phyloP scores from a whole-genome alignment of 2,329 filamentous ascomycete species.

The Diaporthe australafricana region DNA sequence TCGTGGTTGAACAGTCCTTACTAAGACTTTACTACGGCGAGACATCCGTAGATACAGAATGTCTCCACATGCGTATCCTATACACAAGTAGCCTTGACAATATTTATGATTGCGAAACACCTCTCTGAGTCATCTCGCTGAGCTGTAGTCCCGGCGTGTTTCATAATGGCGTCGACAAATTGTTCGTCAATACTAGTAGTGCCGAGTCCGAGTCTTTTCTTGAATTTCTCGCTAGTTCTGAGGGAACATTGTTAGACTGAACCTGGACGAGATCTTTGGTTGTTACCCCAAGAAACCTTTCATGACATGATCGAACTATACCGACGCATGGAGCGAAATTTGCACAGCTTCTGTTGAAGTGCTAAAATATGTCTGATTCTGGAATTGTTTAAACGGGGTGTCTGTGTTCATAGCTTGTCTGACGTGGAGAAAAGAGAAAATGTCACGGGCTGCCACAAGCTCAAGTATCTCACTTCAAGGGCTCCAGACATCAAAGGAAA shows the following conservation, averaged over 20 bases:
- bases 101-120: no score
- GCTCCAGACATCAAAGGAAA: neutral
- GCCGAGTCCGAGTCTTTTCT: no score
- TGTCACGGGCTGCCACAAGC: neutral
- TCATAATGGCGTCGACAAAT: no score
- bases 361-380: neutral
- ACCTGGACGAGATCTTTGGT: neutral
- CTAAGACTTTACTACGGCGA: no score
- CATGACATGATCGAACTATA: neutral
- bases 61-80: no score
- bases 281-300: neutral
- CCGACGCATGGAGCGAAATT: neutral
- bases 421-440: neutral
- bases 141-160: no score
- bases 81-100: no score
- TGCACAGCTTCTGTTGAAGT: neutral
- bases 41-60: no score
- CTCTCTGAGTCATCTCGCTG: no score
- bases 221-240: neutral
- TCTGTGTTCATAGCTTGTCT: neutral
- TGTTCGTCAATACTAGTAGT: no score
- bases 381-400: neutral
- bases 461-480: neutral
- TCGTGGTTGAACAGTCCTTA: no score
- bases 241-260: neutral